Evolutionary conservation across 1,284 basidiomycete genomes (phyloP).

Genomic region (Ustilago nuda): DNA sequence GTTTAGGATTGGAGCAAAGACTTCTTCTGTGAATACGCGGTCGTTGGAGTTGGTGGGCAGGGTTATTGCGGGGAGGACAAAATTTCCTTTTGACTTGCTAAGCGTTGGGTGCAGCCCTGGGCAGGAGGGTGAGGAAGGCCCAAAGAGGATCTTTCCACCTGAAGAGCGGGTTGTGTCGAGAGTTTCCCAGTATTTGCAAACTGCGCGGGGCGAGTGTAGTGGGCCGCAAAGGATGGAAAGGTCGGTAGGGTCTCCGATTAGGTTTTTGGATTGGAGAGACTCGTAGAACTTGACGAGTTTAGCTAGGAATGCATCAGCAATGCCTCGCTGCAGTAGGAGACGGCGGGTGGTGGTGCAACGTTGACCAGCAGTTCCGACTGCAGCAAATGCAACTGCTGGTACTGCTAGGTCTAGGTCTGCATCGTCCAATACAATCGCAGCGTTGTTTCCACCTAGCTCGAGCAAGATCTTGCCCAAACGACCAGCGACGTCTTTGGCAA

Average conservation of each 20-base stretch:
- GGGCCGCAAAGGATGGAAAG: constrained; percentile 83
- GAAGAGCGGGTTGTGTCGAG: constrained; percentile 76
- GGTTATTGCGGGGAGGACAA: constrained; percentile 87
- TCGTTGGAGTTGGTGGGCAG: constrained; percentile 74
- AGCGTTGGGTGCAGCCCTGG: constrained; percentile 46
- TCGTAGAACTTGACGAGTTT: constrained; percentile 80
- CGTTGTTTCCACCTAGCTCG: constrained; percentile 96
- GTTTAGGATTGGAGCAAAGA: constrained; percentile 87
- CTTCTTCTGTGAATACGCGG: constrained; percentile 82
- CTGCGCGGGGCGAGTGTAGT: constrained; percentile 79
- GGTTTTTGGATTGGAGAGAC: constrained; percentile 71
- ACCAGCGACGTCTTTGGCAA: constrained; percentile 82
- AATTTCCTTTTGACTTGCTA: constrained; percentile 75
- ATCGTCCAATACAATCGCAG: constrained; percentile 90
- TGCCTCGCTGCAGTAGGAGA: constrained; percentile 84
- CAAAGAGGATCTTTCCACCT: constrained; percentile 81
- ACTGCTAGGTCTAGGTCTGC: constrained; percentile 90
- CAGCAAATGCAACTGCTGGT: constrained; percentile 89
- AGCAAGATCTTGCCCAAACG: constrained; percentile 85
- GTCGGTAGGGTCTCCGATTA: constrained; percentile 84
- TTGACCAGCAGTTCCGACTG: constrained; percentile 93
- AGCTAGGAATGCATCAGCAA: constrained; percentile 81
- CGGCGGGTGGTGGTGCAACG: constrained; percentile 92
- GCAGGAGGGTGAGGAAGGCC: constrained; percentile 74
- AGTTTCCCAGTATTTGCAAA: constrained; percentile 77